Evolutionary conservation across 2,329 filamentous ascomycete genomes (phyloP), one percentile per base, ranked within the genome.

Genomic region (Venturia oleaginea): DNA sequence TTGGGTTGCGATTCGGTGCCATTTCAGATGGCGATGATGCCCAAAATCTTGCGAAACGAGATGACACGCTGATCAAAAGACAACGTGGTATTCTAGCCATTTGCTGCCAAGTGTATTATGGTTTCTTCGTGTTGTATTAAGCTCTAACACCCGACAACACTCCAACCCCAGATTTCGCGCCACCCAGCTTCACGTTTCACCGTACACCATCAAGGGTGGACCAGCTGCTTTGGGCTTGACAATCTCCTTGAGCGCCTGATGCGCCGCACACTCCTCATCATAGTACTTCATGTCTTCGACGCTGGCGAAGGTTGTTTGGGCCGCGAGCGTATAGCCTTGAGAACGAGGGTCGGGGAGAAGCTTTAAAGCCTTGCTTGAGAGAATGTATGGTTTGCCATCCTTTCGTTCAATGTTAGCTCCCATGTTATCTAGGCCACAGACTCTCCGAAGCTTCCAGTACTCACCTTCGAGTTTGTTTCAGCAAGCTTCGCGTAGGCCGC

Each of bases 301-400:
- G 66, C 76, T 86, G 57, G 81, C 80, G 71, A 91, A 91, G 59
- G 83, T 82, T 48, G 82, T 85, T 72, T 85, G 83, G 60, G 83
- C 83, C 19, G 84, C 80, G 63, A 90, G 70, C 8, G 85, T 90
- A 77, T 81, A 90, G 54, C 87, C 88, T 73, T 87, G 83, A 68
- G 79, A 81, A 37, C 86, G 83, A 22, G 81, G 77, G 69, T 89
- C 85, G 10, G 81, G 78, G 67, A 84, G 76, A 10, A 82, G 79
- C 27, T 77, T 73, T 38, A 83, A 83, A 17, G 83, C 85, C n/a
- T 74, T 77, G 67, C 84, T 77, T 65, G 80, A 79, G 55, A 85
- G 74, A 68, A 91, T 88, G 73, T 91, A 91, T 1, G 85, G 85
- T 72, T 88, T 85, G 67, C 86, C 87, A 69, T 89, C 82, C 88